Base-by-base conservation (phyloP, 1,284 basidiomycete genomes). In the Puccinia horiana region DNA sequence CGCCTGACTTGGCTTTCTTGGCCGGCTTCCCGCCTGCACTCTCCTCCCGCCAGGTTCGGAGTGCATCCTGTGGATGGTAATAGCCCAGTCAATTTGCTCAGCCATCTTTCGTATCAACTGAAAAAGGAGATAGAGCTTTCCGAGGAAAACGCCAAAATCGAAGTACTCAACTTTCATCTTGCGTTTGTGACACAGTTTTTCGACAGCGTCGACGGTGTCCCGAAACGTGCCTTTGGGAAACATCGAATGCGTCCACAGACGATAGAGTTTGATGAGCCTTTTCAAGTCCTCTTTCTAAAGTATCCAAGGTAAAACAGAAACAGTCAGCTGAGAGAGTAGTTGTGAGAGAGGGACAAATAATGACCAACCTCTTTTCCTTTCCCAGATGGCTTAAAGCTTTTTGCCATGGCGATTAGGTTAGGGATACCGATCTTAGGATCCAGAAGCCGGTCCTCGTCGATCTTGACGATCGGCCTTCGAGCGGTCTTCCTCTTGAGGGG, bases 221-320 rank as follows among this genome's bases (percentile, higher is more conserved):
- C 89, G 89, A 87, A 97, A 96, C 75, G 92, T 91, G 11, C 90
- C 92, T 85, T 93, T 94, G 2, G 95, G 95, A 85, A 92, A 95
- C 90, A 98, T 90, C 84, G 90, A 90, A 87, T 97, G 95, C 1
- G 94, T 90, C 95, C 95, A 98, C 85, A 95, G 92, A 85, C 94
- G 94, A 86, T 97, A 97, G 76, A 93, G 88, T 84, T 92, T 91
- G 78, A 97, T 88, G 23, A 97, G 87, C 47, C 92, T 89, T 83
- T 91, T 90, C 52, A 98, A 89, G 86, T 98, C 95, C 78, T 90
- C 87, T 32, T 89, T 89, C 94, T 96, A 85, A 47, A 40, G 29
- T 9, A 29, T 37, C 20, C 20, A 61, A 56, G 6, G 14, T 9
- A 76, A 32, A 23, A 54, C 11, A 44, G 18, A 12, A 4, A 74